phyloP scores from a whole-genome alignment of 2,329 filamentous ascomycete genomes.

The Corynespora cassiicola region DNA sequence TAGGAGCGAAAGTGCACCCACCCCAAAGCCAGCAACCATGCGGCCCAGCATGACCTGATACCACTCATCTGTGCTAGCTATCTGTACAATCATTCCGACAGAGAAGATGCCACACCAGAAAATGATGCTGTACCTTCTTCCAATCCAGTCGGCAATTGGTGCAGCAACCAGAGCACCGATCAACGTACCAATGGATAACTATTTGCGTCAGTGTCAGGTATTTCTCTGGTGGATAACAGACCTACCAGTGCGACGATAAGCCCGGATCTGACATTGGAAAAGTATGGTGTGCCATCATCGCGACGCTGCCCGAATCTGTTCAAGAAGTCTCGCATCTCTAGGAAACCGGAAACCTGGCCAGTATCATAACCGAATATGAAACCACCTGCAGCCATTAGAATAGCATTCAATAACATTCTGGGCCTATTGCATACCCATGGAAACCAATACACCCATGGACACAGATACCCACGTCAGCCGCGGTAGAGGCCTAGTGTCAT shows the following conservation, averaged over 20 bases:
- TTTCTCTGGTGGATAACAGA: not conserved
- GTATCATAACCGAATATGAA: constrained; percentile 38
- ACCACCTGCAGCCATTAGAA: constrained; percentile 36
- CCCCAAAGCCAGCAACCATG: constrained; percentile 68
- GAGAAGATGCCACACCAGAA: constrained; percentile 65
- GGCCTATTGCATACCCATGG: constrained; percentile 26
- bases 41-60: constrained; percentile 68
- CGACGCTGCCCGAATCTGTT: constrained; percentile 24
- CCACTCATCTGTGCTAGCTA: constrained; percentile 63
- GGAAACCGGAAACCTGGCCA: constrained; percentile 38
- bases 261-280: constrained; percentile 35
- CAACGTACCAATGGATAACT: constrained; percentile 74
- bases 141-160: constrained; percentile 66
- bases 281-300: constrained; percentile 24
- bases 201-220: not conserved
- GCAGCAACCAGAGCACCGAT: constrained; percentile 68
- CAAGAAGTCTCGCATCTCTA: constrained; percentile 37
- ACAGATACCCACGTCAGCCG: constrained; percentile 25
- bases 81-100: constrained; percentile 69
- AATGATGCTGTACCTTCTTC: constrained; percentile 67
- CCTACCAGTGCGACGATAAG: constrained; percentile 34
- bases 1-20: constrained; percentile 68
- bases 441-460: constrained; percentile 36
- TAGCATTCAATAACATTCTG: constrained; percentile 4
- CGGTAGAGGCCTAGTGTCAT: constrained; percentile 28